Evolutionary conservation across 148 eudicot genomes (phyloP), one percentile per base, ranked within the genome.

Genomic region (Nepenthes gracilis): DNA sequence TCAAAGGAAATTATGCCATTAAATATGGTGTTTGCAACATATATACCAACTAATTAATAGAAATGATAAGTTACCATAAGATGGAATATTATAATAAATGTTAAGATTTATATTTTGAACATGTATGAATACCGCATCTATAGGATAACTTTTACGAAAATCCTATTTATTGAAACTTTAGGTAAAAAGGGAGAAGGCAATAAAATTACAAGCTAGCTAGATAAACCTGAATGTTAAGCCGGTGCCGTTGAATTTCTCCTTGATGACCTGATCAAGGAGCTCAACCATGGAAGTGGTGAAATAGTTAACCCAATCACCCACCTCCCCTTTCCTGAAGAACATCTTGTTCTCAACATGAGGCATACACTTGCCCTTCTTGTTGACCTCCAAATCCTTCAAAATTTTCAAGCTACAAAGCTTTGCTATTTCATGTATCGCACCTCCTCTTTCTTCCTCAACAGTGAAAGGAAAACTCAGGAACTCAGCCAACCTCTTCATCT

Each of bases 281-380:
- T 72, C 72, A 35, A 54, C 65, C 83, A 79, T 72, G 40, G 12
- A 37, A 36, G 77, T 77, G 2, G 61, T 68, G 4, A 75, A 52
- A 48, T 72, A 13, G 33, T 72, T 79, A 6, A 51, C 64, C 83
- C 83, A 79, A 69, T 72, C 77, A 4, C 83, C 80, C 48, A 75
- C 75, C 55, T 59, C 67, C 2, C 74, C 83, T 60, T 66, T 58
- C 63, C 73, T 67, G 33, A 75, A 75, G 65, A 69, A 67, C 15
- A 33, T 33, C 36, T 57, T 75, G 5, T 71, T 75, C 35, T 61
- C 67, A 38, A 65, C 55, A 45, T 60, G 35, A 0, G 33, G 11
- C 33, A 68, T 55, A 5, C 66, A 55, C 34, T 60, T 72, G 1
- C 80, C 83, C 1, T 32, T 60, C 54, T 69, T 69, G 67, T 75